A percentile compares a stretch with the other conserved stretches of the same genome.
phyloP scores from a whole-genome alignment of 2,329 filamentous ascomycete genomes.

The Penicillium sp. region DNA sequence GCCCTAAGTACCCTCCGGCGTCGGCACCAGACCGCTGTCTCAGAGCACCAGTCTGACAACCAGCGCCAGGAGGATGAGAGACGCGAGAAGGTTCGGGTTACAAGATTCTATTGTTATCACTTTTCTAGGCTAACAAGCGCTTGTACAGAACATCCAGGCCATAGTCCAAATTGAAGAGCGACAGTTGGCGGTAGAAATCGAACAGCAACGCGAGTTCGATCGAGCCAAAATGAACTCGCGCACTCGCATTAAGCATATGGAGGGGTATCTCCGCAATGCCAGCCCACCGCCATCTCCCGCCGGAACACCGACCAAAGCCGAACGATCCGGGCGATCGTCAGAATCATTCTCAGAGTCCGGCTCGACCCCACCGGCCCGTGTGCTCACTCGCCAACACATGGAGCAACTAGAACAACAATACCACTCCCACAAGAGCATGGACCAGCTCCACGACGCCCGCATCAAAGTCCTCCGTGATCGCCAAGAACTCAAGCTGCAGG shows the following conservation, averaged over 20 bases:
- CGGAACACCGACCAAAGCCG: constrained; percentile 1
- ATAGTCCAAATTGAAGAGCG: constrained; percentile 36
- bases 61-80: constrained; percentile 30
- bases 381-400: constrained; percentile 36
- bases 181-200: constrained; percentile 39
- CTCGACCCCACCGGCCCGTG: constrained; percentile 24
- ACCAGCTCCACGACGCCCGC: constrained; percentile 36
- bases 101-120: too few species aligned
- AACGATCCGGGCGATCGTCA: constrained; percentile 14
- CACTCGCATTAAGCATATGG: constrained; percentile 42
- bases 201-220: constrained; percentile 39
- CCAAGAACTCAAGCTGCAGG: constrained; percentile 37
- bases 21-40: constrained; percentile 25
- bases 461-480: constrained; percentile 42
- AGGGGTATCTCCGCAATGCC: constrained; percentile 38
- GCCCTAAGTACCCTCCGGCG: constrained; percentile 24
- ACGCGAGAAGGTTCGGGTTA: constrained; percentile 29
- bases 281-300: constrained; percentile 29
- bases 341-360: constrained; percentile 18
- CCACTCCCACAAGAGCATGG: constrained; percentile 37
- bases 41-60: constrained; percentile 25
- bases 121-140: not conserved
- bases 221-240: constrained; percentile 36
- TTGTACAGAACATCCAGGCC: constrained; percentile 29
- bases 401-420: constrained; percentile 40